Percentiles rank a stretch among this genome's conserved stretches.
Evolutionary conservation across 495 filamentous ascomycete species (phyloP).

Genomic region (Neurospora africana): DNA sequence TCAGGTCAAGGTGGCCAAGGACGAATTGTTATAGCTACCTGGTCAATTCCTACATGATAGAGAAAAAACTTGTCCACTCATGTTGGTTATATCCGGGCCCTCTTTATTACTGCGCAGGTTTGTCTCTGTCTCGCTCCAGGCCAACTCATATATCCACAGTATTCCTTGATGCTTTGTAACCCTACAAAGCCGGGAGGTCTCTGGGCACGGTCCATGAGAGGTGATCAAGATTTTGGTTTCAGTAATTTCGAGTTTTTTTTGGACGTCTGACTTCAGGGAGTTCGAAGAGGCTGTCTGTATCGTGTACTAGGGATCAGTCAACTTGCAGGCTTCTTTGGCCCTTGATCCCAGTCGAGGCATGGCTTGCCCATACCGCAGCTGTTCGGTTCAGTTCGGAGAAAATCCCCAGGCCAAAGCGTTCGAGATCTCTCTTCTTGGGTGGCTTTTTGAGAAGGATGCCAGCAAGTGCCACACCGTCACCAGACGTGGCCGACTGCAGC

Average conservation of each 20-base stretch:
- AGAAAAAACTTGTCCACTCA: background rate
- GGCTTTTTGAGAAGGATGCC: background rate
- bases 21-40: background rate
- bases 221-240: background rate
- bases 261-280: background rate
- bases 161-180: background rate
- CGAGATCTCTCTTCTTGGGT: background rate
- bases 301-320: background rate
- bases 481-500: background rate
- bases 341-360: background rate
- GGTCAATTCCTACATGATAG: background rate
- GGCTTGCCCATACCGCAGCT: background rate
- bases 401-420: background rate
- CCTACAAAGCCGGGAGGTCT: background rate
- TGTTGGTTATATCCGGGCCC: background rate
- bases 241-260: background rate
- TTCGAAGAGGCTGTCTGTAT: background rate
- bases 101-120: background rate
- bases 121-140: background rate
- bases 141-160: background rate
- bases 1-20: background rate
- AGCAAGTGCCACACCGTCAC: background rate
- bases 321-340: background rate
- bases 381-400: background rate
- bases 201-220: background rate